A percentile compares a stretch with the other conserved stretches of the same genome.
Evolutionary conservation across 768 basidiomycete species (phyloP).

Genomic region (Epithele typhae): DNA sequence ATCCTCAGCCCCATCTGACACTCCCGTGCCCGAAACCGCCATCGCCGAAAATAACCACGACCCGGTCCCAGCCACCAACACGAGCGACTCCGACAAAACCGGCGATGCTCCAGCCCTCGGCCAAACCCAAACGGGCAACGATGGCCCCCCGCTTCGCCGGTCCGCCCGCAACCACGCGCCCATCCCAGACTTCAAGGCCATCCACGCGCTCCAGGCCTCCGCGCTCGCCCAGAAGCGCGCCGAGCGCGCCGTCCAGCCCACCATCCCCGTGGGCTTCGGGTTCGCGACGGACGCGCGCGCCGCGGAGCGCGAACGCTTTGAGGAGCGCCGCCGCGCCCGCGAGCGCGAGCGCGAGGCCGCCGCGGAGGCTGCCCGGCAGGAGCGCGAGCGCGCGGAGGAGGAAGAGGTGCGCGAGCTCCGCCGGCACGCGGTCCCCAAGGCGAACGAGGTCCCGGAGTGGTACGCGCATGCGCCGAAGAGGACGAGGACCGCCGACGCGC

Average conservation of each 20-base stretch:
- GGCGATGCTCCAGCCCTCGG: background rate
- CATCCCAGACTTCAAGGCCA: constrained; percentile 51
- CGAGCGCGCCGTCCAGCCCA: constrained; percentile 44
- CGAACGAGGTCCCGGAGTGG: constrained; percentile 74
- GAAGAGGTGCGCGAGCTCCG: constrained; percentile 57
- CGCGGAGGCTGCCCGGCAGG: constrained; percentile 43
- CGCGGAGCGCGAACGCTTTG: constrained; percentile 61
- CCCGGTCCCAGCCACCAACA: too few species aligned
- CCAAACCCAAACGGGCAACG: background rate
- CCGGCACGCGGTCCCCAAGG: constrained; percentile 59
- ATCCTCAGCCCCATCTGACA: too few species aligned
- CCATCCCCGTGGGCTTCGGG: constrained; percentile 41
- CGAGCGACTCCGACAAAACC: background rate
- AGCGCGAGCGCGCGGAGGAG: constrained; percentile 53
- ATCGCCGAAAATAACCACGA: too few species aligned
- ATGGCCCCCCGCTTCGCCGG: too few species aligned
- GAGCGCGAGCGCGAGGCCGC: constrained; percentile 47
- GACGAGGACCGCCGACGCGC: constrained; percentile 21
- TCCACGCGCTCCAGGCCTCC: constrained; percentile 46
- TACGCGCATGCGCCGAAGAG: constrained; percentile 67
- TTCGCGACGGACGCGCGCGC: constrained; percentile 55
- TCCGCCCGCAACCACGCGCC: constrained; percentile 21
- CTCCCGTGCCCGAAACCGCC: too few species aligned
- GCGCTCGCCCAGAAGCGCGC: constrained; percentile 21
- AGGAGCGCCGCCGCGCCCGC: constrained; percentile 50